Percentiles rank a stretch among this genome's conserved stretches.
Evolutionary conservation across 2,329 filamentous ascomycete species (phyloP).

Genomic region (Cercospora zeae-maydis): DNA sequence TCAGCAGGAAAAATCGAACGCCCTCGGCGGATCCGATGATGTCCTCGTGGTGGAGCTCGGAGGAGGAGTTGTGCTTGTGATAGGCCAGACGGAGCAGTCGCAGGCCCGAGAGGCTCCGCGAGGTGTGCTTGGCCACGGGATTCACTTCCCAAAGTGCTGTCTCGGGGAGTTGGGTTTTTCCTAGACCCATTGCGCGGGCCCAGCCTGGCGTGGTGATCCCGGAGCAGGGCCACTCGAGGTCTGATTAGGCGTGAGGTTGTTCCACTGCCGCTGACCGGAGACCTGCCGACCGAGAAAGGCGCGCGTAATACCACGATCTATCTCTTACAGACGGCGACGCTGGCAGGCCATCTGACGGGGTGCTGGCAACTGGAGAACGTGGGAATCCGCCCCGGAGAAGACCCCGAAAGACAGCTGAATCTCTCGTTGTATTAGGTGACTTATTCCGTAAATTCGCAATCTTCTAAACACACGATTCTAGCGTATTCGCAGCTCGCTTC

Average conservation of each 20-base stretch:
- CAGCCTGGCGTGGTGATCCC: constrained; percentile 2
- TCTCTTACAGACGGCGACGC: too few relatives aligned
- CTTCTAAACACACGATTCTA: too few relatives aligned
- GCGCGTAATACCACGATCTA: background rate
- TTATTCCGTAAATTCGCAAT: too few relatives aligned
- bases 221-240: constrained; percentile 8
- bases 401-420: too few relatives aligned
- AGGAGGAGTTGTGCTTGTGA: background rate
- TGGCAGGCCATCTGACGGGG: too few relatives aligned
- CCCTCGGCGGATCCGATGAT: constrained; percentile 11
- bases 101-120: constrained; percentile 10
- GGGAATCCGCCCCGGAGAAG: too few relatives aligned
- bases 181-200: constrained; percentile 2
- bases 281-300: background rate
- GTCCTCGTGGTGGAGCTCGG: constrained; percentile 9
- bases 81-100: background rate
- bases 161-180: constrained; percentile 15
- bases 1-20: constrained; percentile 15
- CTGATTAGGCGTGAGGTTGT: constrained; percentile 17
- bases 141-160: constrained; percentile 5
- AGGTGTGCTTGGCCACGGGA: constrained; percentile 8
- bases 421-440: too few relatives aligned
- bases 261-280: constrained; percentile 11
- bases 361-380: too few relatives aligned
- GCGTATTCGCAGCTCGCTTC: too few relatives aligned